Base-by-base conservation (phyloP, 768 basidiomycete genomes). In the Phaeotremella fagi region DNA sequence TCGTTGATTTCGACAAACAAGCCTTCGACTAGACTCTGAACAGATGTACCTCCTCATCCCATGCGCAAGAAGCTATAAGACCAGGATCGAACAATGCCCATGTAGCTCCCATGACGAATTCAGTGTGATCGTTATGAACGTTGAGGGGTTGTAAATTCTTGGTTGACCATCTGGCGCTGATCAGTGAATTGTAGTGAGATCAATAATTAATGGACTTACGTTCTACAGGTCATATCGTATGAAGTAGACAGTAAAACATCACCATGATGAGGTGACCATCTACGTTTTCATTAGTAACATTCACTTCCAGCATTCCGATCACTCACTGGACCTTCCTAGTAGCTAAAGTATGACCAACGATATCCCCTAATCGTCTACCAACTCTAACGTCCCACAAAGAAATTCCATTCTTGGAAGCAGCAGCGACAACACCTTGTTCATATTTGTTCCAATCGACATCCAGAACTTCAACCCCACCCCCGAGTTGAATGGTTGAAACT, bases 61-160 rank as follows among this genome's bases (percentile, higher is more conserved):
- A 97, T 45, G 86, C 83, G 73, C 90, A 92, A 54, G 85, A 92
- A 35, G 88, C 90, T 43, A 98, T 67, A 16, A 90, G 70, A 1
- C 88, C 88, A 66, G 88, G 84, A 44, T 95, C 90, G 59, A 84
- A 91, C 63, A 95, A 73, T n/a, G 88, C 89, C 91, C 92, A 95
- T 43, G 82, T 80, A 66, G 87, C 85, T 0, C 89, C 92, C 36
- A 87, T 87, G 22, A 94, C 90, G 74, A 98, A 97, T 76, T 98
- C 94, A 1, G 88, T 92, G 70, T 98, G 94, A 4, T 83, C 78
- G 68, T 90, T 85, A 68, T 95, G 86, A 2, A 48, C 49, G 3
- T 14, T 43, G 20, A 2, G 52, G 73, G 1, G 72, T 41, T 63
- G 9, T 84, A 81, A 12, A 27, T 23, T 47, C 28, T 75, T 77